phyloP scores from a whole-genome alignment of 805 yeast species.

The Hanseniaspora thailandica region DNA sequence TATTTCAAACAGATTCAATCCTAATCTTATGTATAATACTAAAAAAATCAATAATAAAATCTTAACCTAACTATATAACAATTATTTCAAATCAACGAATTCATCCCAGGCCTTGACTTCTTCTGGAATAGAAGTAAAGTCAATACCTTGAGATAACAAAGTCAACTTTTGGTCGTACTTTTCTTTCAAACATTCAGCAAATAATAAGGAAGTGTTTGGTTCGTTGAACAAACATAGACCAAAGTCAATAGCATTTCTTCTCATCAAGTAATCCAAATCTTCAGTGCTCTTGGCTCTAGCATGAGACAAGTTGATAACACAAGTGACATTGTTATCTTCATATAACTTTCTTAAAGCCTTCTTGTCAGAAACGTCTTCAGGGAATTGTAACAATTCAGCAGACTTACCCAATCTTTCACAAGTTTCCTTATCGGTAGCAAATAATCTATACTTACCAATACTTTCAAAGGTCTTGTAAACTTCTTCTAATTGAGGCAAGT shows the following conservation, averaged over 20 bases:
- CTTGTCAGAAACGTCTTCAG: conserved; percentile 46
- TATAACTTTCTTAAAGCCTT: conserved; percentile 86
- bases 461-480: conserved; percentile 61
- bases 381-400: conserved; percentile 79
- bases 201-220: conserved; percentile 81
- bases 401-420: conserved; percentile 37
- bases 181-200: conserved; percentile 67
- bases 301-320: conserved; percentile 84
- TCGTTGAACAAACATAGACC: conserved; percentile 94
- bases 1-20: too few species aligned
- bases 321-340: conserved; percentile 70
- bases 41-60: too few species aligned
- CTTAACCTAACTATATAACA: background rate
- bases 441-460: conserved; percentile 65
- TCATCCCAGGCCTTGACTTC: conserved; percentile 97
- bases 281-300: conserved; percentile 74
- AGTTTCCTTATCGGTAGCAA: conserved; percentile 63
- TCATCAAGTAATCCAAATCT: conserved; percentile 92
- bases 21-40: too few species aligned
- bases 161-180: conserved; percentile 44
- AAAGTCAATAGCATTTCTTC: conserved; percentile 98
- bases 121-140: conserved; percentile 48
- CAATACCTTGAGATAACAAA: conserved; percentile 36
- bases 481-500: conserved; percentile 56
- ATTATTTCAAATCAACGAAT: conserved; percentile 30